phyloP scores from a whole-genome alignment of 2,329 filamentous ascomycete species.

The Balansia obtecta region DNA sequence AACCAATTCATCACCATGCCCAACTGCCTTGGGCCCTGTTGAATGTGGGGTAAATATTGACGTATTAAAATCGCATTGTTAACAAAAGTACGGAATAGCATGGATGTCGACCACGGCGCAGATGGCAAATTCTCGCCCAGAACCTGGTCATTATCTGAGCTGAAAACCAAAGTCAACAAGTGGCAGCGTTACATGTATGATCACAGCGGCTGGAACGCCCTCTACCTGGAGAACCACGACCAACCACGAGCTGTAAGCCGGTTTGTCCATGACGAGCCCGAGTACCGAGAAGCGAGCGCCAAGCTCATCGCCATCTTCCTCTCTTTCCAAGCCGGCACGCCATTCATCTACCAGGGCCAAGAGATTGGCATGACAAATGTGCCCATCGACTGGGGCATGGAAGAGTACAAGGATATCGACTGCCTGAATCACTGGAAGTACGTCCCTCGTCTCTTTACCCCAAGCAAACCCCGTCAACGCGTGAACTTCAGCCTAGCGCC shows the following conservation, averaged over 20 bases:
- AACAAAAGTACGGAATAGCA: constrained; percentile 15
- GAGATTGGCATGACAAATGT: constrained; percentile 57
- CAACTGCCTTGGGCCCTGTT: too few species aligned
- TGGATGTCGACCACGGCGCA: constrained; percentile 35
- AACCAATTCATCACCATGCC: neutral
- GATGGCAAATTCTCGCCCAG: constrained; percentile 29
- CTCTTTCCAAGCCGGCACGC: constrained; percentile 45
- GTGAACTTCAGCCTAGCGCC: too few species aligned
- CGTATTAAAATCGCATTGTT: neutral
- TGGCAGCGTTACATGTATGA: constrained; percentile 49
- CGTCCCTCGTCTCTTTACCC: constrained; percentile 6
- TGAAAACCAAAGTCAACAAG: constrained; percentile 40
- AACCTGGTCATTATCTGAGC: constrained; percentile 34
- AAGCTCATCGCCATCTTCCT: constrained; percentile 50
- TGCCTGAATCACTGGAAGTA: constrained; percentile 38
- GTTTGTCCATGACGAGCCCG: constrained; percentile 36
- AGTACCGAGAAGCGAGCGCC: constrained; percentile 35
- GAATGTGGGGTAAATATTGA: too few species aligned
- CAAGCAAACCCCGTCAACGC: too few species aligned
- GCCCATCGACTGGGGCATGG: constrained; percentile 45
- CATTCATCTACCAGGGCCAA: constrained; percentile 59
- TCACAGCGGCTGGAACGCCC: constrained; percentile 50
- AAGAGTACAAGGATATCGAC: constrained; percentile 58
- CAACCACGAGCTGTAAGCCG: constrained; percentile 48
- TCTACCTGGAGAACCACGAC: constrained; percentile 57